Base-by-base conservation (phyloP, 2,329 filamentous ascomycete genomes). In the Colletotrichum brevisporum region DNA sequence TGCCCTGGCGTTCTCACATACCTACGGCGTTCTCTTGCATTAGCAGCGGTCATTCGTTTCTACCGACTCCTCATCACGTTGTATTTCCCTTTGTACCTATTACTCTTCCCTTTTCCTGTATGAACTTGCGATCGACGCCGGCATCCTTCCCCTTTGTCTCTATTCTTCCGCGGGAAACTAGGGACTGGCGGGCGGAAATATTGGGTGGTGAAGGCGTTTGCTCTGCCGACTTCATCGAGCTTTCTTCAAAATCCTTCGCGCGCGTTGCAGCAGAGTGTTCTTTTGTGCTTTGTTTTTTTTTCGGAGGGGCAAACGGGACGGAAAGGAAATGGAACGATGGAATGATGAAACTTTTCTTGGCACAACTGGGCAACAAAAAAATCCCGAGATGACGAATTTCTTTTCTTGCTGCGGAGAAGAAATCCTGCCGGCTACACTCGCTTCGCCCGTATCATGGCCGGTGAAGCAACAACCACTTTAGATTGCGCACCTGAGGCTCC, bases 11-110 rank as follows among this genome's bases (percentile, higher is more conserved):
- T 70, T 67, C 24, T 48, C n/a, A 63, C 63, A 70, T 70, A 70
- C 56, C 36, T 57, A 48, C 31, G 67, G 67, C 67, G 67, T 70
- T 67, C 53, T 62, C 27, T 52, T 70, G 63, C 63, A 70, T 70
- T 50, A 51, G 68, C 58, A 70, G 63, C 67, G 64, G 53, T 63
- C 63, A 63, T 68, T 68, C 63, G 27, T 67, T 59, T 41, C 39
- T 24, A 67, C 55, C 36, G 62, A 69, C 43, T 27, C 57, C 27
- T 45, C 15, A 60, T 10, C 31, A 36, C 31, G 31, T 36, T 55
- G 43, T 69, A 59, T 27, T 48, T 56, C 47, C 67, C 54, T 70
- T 57, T 70, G 63, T 70, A 68, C 43, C 55, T 66, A 69, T 39
- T 52, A 68, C 48, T 24, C 24, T 51, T 8, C 16, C 15, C 41